These are phyloP conservation scores for Cryptococcus sp. DNA, from an alignment of 1,284 basidiomycete species.

Conservation along the genomic window DNA sequence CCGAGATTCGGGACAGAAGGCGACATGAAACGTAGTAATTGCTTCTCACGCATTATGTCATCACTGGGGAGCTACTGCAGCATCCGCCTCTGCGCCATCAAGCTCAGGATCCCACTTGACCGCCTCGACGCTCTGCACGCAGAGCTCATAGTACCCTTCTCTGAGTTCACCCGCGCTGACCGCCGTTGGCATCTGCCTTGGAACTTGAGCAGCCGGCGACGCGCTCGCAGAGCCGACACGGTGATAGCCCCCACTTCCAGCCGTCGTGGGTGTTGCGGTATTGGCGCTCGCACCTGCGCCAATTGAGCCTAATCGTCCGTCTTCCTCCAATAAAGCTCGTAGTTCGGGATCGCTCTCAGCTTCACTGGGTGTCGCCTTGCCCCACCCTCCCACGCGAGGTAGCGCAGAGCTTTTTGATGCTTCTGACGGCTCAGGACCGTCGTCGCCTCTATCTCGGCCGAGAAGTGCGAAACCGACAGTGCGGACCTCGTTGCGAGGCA, in stretches of 20 bases:
- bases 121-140: slow-evolving; percentile 52
- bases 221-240: slow-evolving; percentile 23
- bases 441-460: slow-evolving; percentile 44
- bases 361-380: slow-evolving; percentile 18
- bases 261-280: background rate
- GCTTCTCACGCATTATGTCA: no score
- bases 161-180: slow-evolving; percentile 13
- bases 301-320: background rate
- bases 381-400: slow-evolving; percentile 37
- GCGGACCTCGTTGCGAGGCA: slow-evolving; percentile 55
- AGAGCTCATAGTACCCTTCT: slow-evolving; percentile 56
- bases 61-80: no score
- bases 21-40: no score
- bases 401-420: slow-evolving; percentile 15
- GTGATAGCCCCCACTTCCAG: slow-evolving; percentile 31
- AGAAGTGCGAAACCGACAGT: slow-evolving; percentile 56
- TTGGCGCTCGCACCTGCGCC: background rate
- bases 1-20: no score
- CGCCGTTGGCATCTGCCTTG: background rate
- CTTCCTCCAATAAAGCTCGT: slow-evolving; percentile 28
- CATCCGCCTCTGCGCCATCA: slow-evolving; percentile 15
- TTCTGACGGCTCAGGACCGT: slow-evolving; percentile 11
- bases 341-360: slow-evolving; percentile 37
- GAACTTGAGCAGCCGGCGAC: background rate
- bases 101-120: slow-evolving; percentile 48